Base-by-base conservation (phyloP, 768 basidiomycete species). In the Lactarius vividus region DNA sequence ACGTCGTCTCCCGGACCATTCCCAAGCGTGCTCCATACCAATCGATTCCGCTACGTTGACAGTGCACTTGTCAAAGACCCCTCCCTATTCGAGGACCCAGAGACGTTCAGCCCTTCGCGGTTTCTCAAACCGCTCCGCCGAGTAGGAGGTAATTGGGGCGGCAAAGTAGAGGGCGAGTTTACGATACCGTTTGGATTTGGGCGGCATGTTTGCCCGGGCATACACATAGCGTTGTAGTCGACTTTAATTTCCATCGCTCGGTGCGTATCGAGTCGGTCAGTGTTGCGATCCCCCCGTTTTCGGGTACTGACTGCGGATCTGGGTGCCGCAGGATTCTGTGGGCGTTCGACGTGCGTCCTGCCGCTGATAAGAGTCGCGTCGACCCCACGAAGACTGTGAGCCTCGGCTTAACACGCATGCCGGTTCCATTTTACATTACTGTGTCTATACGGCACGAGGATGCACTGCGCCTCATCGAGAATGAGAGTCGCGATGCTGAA, bases 91-190 rank as follows among this genome's bases (percentile, higher is more conserved):
- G 64, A 72, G 23, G 62, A 66, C 42, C 71, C 67, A 8, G 71
- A 69, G n/a, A 58, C 37, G 10, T 73, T 73, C 69, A 57, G 65
- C n/a, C 72, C 72, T n/a, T 72, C 71, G 40, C 70, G 72, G 7
- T 71, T 74, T 59, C 65, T 71, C 7, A 29, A 54, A 15, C 56
- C 66, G 52, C 63, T 59, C 26, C 44, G 52, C n/a, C 40, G 42
- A 2, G 40, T 1, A n/a, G 63, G 58, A 33, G 13, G 49, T 52
- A 63, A 44, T 7, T 57, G 62, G 61, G 52, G 53, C 31, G 62
- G 57, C 37, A 66, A 65, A 11, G 35, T 67, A 11, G 66, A 65
- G 46, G 54, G 40, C n/a, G 63, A 66, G 37, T 69, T 70, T 49
- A 67, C 40, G 2, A 26, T 70, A 1, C 71, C 64, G 13, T 72